Percentiles rank a stretch among this genome's conserved stretches.
phyloP scores from a whole-genome alignment of 768 basidiomycete species.

The Auriscalpium vulgare region DNA sequence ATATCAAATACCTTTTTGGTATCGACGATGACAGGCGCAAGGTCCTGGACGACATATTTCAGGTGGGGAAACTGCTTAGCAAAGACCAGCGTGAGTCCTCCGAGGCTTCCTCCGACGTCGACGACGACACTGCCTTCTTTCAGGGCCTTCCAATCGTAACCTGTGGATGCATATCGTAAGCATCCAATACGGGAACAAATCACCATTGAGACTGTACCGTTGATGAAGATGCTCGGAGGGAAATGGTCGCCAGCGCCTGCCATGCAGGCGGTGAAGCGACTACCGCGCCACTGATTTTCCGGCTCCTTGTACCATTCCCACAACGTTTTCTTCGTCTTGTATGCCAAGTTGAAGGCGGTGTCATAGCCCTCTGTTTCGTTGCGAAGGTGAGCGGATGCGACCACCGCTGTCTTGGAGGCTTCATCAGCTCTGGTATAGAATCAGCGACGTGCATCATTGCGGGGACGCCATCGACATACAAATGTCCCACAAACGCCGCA shows the following conservation, averaged over 20 bases:
- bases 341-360: constrained; percentile 1
- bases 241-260: not conserved
- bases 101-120: constrained; percentile 34
- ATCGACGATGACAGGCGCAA: constrained; percentile 1
- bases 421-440: constrained; percentile 4
- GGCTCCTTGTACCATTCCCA: constrained; percentile 1
- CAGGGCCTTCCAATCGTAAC: constrained; percentile 28
- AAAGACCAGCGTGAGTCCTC: constrained; percentile 28
- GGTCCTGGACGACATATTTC: constrained; percentile 29
- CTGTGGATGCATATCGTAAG: constrained; percentile 12
- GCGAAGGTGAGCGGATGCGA: not conserved
- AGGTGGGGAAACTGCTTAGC: constrained; percentile 27
- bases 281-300: not conserved
- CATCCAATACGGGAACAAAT: not conserved
- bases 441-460: not conserved
- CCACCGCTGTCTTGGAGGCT: not conserved
- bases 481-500: constrained; percentile 15
- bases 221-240: not conserved
- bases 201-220: not conserved
- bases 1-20: not conserved
- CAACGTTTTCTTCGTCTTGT: not conserved
- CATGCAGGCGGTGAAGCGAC: constrained; percentile 1
- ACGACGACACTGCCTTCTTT: constrained; percentile 24
- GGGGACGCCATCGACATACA: constrained; percentile 3
- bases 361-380: not conserved